These are phyloP conservation scores for Neotropicomus parvogracilis DNA, from an alignment of 1,284 basidiomycete species.

Conservation along the genomic window DNA sequence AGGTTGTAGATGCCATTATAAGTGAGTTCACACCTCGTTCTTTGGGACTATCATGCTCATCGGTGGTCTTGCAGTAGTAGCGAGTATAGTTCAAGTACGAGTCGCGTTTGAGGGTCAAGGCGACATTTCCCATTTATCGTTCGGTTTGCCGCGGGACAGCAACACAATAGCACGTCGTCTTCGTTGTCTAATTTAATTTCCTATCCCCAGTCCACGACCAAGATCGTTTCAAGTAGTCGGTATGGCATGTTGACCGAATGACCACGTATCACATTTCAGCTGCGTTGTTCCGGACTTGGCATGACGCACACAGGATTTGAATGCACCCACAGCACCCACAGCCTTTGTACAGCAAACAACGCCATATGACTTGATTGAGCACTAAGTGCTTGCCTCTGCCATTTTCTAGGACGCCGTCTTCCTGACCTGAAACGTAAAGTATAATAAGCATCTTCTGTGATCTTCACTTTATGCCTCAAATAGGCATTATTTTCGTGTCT, in stretches of 20 bases:
- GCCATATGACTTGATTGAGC: background rate
- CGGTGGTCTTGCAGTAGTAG: conserved; percentile 8
- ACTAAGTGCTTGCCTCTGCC: background rate
- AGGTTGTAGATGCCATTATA: background rate
- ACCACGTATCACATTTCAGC: background rate
- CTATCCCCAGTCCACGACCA: background rate
- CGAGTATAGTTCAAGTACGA: conserved; percentile 3
- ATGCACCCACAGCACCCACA: conserved; percentile 16
- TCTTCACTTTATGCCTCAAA: conserved; percentile 6
- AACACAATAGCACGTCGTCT: background rate
- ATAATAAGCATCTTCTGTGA: background rate
- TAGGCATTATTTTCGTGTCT: background rate
- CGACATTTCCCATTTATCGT: background rate
- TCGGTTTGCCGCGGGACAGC: background rate
- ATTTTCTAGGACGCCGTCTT: background rate
- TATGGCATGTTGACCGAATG: background rate
- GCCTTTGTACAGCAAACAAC: conserved; percentile 21
- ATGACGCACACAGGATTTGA: conserved; percentile 15
- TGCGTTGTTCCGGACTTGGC: background rate
- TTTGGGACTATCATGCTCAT: background rate
- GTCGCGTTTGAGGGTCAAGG: background rate
- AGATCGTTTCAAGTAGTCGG: background rate
- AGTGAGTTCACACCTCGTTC: conserved; percentile 1
- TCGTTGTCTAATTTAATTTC: background rate
- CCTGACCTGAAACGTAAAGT: background rate